Percentiles rank a stretch among this genome's conserved stretches.
Evolutionary conservation across 345 rosid species (phyloP).

Genomic region (Acer negundo): DNA sequence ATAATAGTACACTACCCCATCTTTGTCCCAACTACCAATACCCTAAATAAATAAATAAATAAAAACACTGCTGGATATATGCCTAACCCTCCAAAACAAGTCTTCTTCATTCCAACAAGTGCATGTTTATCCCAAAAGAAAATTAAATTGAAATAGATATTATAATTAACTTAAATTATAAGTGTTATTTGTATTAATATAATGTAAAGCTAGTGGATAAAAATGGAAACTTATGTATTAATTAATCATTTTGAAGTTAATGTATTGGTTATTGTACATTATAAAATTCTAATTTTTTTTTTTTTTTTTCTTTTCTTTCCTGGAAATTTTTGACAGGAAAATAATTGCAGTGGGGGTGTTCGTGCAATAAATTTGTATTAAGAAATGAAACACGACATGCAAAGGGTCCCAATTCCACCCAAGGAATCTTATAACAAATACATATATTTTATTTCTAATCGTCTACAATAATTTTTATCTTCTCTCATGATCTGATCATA

Average conservation of each 20-base stretch:
- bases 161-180: background rate
- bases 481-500: no score
- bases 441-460: no score
- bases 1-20: background rate
- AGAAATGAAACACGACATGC: background rate
- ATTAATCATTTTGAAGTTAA: background rate
- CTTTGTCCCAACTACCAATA: constrained; percentile 18
- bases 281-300: background rate
- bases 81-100: constrained; percentile 19
- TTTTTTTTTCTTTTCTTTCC: background rate
- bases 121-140: background rate
- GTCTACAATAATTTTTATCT: no score
- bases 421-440: no score
- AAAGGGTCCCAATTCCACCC: constrained; percentile 5
- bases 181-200: background rate
- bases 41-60: background rate
- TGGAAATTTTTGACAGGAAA: constrained; percentile 6
- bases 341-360: constrained; percentile 14
- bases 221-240: background rate
- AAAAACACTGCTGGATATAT: background rate
- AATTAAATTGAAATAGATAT: background rate
- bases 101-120: background rate
- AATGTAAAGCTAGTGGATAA: background rate
- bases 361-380: constrained; percentile 4
- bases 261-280: background rate